phyloP scores from a whole-genome alignment of 2,329 filamentous ascomycete genomes.

The Neopestalotiopsis sp. region DNA sequence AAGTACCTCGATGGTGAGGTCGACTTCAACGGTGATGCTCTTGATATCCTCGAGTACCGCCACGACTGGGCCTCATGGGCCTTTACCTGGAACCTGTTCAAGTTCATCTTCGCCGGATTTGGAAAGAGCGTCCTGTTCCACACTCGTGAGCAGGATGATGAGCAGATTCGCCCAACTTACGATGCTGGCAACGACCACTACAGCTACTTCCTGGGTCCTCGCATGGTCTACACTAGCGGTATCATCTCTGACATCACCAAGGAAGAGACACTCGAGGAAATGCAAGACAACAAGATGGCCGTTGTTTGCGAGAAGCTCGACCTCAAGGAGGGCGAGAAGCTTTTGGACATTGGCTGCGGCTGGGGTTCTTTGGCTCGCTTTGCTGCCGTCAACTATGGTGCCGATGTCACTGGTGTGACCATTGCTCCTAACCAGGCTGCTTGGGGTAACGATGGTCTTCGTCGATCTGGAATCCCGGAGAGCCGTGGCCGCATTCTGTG shows the following conservation, averaged over 20 bases:
- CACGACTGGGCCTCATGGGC: slow-evolving; percentile 94
- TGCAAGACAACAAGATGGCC: slow-evolving; percentile 95
- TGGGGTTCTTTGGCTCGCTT: slow-evolving; percentile 94
- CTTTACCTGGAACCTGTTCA: slow-evolving; percentile 82
- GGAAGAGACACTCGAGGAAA: slow-evolving; percentile 88
- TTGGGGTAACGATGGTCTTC: slow-evolving; percentile 88
- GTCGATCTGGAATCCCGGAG: slow-evolving; percentile 78
- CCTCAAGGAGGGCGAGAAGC: slow-evolving; percentile 76
- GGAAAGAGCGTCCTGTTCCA: slow-evolving; percentile 89
- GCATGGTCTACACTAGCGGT: slow-evolving; percentile 97
- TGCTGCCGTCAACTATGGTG: slow-evolving; percentile 86
- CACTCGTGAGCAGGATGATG: slow-evolving; percentile 86
- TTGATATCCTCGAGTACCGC: slow-evolving; percentile 87
- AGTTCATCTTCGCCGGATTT: slow-evolving; percentile 83
- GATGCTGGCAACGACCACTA: slow-evolving; percentile 97
- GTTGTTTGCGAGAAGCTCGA: slow-evolving; percentile 93
- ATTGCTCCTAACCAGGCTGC: slow-evolving; percentile 92
- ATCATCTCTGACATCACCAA: slow-evolving; percentile 83
- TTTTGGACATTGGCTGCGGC: slow-evolving; percentile 93
- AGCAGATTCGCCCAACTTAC: slow-evolving; percentile 95
- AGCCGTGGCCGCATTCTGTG: slow-evolving; percentile 87
- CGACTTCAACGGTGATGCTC: slow-evolving; percentile 87
- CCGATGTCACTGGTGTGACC: slow-evolving; percentile 82
- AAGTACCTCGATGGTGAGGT: slow-evolving; percentile 94
- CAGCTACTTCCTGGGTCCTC: slow-evolving; percentile 93